Conservation (phyloP, 768 basidiomycete genomes). For the Auriculariales sp. region DNA sequence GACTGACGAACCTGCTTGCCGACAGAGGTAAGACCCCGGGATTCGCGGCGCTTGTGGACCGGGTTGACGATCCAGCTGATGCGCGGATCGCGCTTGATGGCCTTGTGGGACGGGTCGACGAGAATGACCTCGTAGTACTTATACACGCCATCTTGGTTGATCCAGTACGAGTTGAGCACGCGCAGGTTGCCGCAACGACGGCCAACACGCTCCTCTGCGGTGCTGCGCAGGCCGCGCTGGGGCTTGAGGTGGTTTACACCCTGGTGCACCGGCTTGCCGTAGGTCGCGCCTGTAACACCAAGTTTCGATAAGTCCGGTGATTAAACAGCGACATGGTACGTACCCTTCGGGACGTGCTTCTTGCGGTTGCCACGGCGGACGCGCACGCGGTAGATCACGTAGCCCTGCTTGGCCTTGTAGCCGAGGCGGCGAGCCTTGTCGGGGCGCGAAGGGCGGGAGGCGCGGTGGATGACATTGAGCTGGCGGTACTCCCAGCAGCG, state of each 20-base stretch:
- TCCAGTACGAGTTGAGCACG: constrained; percentile 97
- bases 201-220: constrained; percentile 97
- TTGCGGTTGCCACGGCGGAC: constrained; percentile 98
- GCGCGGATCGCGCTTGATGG: constrained; percentile 87
- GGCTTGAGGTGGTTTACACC: constrained; percentile 99
- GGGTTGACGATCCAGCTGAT: constrained; percentile 99
- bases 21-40: constrained; percentile 90
- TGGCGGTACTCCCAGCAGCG: constrained; percentile 99
- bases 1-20: constrained; percentile 69
- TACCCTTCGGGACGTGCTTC: constrained; percentile 95
- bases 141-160: constrained; percentile 98
- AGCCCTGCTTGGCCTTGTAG: constrained; percentile 99
- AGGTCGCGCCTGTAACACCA: constrained; percentile 79
- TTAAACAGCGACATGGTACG: constrained; percentile 8
- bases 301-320: not conserved
- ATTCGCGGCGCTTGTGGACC: constrained; percentile 96
- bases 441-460: constrained; percentile 93
- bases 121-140: constrained; percentile 99
- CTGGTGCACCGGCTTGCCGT: constrained; percentile 97
- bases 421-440: constrained; percentile 98
- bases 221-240: constrained; percentile 84
- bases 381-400: constrained; percentile 92
- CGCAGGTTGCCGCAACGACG: constrained; percentile 91
- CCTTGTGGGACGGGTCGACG: constrained; percentile 90
- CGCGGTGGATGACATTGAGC: constrained; percentile 94